Evolutionary conservation across 2,329 filamentous ascomycete species (phyloP), one percentile per base, ranked within the genome.

Genomic region (Arthrobotrys iridis): DNA sequence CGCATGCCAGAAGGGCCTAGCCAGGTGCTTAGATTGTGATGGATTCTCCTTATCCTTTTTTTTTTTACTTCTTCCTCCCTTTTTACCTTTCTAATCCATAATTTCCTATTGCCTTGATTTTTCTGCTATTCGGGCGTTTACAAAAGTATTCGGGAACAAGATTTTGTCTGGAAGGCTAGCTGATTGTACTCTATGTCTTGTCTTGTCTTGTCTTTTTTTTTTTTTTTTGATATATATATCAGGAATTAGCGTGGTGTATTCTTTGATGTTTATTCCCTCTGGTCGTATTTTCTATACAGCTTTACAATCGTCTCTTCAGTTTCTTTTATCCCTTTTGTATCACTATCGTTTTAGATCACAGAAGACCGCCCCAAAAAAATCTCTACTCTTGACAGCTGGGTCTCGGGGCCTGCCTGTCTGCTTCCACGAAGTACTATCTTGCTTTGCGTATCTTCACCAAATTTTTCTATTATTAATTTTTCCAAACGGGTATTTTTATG

Each of bases 221-320:
- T n/a, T n/a, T n/a, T n/a, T n/a, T n/a, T n/a, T n/a, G n/a, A n/a
- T n/a, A n/a, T n/a, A 43, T 58, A 50, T 30, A 4, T 33, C 15
- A 48, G 26, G 62, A 66, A 48, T 43, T 72, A 66, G 59, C 46
- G 40, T 77, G 28, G 37, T 40, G 30, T 35, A 55, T 63, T 76
- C 45, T 10, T 40, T 43, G n/a, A 48, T 46, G 50, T 26, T 24
- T 45, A 50, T 55, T 30, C 45, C 13, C 20, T 58, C 52, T 26
- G 30, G 40, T 55, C 35, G n/a, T 43, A 37, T 26, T 33, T 33
- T 40, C 62, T 58, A 43, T 59, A 57, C 57, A 20, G 52, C 50
- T 52, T 10, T 35, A n/a, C 18, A n/a, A 18, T 24, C n/a, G 0
- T 46, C 11, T 35, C 15, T 43, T 58, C 20, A 2, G 5, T 15